Percentiles rank a stretch among this genome's conserved stretches.
phyloP scores from a whole-genome alignment of 768 basidiomycete species.

The Tremella mesenterica region DNA sequence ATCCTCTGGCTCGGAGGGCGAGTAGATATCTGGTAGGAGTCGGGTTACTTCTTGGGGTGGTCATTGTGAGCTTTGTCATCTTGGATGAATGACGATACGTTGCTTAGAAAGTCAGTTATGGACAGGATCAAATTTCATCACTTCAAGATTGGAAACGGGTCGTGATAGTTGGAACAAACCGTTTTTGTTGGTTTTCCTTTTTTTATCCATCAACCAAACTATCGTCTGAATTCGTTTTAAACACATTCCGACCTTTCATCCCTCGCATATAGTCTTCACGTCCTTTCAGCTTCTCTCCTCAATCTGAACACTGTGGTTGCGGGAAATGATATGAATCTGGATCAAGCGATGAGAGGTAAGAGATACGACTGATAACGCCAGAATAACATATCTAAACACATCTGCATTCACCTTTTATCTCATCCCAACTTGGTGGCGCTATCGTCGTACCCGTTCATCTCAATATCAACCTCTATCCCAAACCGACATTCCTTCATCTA shows the following conservation, averaged over 20 bases:
- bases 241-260: neutral
- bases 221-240: too few relatives aligned
- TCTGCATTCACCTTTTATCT: slow-evolving; percentile 80
- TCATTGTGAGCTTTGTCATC: slow-evolving; percentile 29
- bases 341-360: too few relatives aligned
- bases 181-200: slow-evolving; percentile 57
- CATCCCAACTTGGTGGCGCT: slow-evolving; percentile 52
- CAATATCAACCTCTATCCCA: neutral
- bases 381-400: slow-evolving; percentile 84
- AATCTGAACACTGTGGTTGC: too few relatives aligned
- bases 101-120: slow-evolving; percentile 52
- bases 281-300: too few relatives aligned
- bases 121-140: slow-evolving; percentile 81
- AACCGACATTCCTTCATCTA: neutral
- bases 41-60: slow-evolving; percentile 10
- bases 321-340: too few relatives aligned
- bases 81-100: neutral
- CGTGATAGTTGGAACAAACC: slow-evolving; percentile 69
- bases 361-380: slow-evolving; percentile 28
- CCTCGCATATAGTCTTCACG: too few relatives aligned
- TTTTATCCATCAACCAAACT: too few relatives aligned
- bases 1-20: too few relatives aligned
- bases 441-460: slow-evolving; percentile 10
- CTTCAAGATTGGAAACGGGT: slow-evolving; percentile 50
- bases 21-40: slow-evolving; percentile 36